Conservation (phyloP, 768 basidiomycete species). For the Hygrophorus pudorinus region DNA sequence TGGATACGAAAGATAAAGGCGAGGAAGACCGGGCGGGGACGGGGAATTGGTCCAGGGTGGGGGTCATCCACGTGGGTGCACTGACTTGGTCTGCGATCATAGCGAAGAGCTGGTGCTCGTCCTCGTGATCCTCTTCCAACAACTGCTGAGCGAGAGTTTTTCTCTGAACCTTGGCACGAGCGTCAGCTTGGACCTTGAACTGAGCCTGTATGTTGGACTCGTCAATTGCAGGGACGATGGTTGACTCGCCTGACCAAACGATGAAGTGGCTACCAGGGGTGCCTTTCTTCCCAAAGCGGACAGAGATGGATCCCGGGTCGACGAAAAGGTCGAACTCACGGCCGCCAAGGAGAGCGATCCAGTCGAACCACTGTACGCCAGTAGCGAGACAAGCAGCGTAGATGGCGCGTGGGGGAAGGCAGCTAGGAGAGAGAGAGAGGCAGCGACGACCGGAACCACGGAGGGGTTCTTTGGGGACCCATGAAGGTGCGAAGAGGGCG, state of each 20-base stretch:
- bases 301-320: slow-evolving; percentile 69
- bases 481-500: slow-evolving; percentile 56
- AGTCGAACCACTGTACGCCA: slow-evolving; percentile 72
- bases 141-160: slow-evolving; percentile 73
- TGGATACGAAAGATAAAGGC: slow-evolving; percentile 48
- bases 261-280: slow-evolving; percentile 33
- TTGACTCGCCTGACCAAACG: slow-evolving; percentile 55
- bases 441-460: slow-evolving; percentile 65
- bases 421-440: slow-evolving; percentile 59
- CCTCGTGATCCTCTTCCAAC: slow-evolving; percentile 58
- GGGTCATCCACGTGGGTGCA: slow-evolving; percentile 61
- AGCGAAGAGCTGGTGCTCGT: slow-evolving; percentile 64
- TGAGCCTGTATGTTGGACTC: not conserved
- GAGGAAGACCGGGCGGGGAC: slow-evolving; percentile 41
- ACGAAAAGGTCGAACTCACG: slow-evolving; percentile 71
- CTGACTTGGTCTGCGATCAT: slow-evolving; percentile 65
- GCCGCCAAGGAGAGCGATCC: slow-evolving; percentile 62
- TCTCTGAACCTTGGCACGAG: slow-evolving; percentile 12
- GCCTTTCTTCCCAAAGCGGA: slow-evolving; percentile 41
- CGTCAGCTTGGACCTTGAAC: not conserved
- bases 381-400: slow-evolving; percentile 62
- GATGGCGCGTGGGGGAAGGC: slow-evolving; percentile 61
- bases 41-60: slow-evolving; percentile 52
- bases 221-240: slow-evolving; percentile 11
- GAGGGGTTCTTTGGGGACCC: slow-evolving; percentile 54